A percentile compares a stretch with the other conserved stretches of the same genome.
Evolutionary conservation across 768 basidiomycete genomes (phyloP).

Genomic region (Boletus speciosus): DNA sequence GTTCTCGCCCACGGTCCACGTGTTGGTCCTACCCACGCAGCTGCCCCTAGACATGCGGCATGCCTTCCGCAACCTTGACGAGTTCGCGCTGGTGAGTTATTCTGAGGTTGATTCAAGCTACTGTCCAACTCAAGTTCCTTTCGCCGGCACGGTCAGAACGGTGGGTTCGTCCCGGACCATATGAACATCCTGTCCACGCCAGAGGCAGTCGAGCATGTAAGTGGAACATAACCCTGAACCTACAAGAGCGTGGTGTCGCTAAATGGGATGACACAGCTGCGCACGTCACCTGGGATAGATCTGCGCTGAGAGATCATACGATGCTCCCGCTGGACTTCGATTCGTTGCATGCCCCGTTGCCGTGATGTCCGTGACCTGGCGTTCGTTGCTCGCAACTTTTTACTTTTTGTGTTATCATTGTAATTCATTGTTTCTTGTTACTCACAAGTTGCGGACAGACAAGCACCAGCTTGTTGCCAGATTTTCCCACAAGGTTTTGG

Average conservation of each 20-base stretch:
- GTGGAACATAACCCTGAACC: neutral
- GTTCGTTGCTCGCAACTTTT: neutral
- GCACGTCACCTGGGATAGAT: conserved; percentile 49
- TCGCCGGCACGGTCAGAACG: conserved; percentile 37
- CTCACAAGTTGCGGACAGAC: neutral
- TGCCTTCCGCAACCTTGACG: conserved; percentile 68
- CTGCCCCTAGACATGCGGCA: conserved; percentile 68
- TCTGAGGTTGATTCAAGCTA: neutral
- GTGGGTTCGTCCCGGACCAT: conserved; percentile 59
- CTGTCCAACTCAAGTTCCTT: neutral
- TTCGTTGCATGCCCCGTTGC: conserved; percentile 19
- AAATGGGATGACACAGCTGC: conserved; percentile 41
- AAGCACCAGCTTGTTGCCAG: too few relatives aligned
- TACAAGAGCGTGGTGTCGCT: neutral
- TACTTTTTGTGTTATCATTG: neutral
- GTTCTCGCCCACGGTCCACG: conserved; percentile 71
- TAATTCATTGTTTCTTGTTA: neutral
- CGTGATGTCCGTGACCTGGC: conserved; percentile 5
- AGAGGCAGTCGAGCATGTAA: conserved; percentile 60
- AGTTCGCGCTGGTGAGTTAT: conserved; percentile 50
- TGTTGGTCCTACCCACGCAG: conserved; percentile 67
- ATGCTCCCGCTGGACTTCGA: conserved; percentile 60
- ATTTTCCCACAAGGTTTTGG: too few relatives aligned
- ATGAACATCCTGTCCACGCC: conserved; percentile 67
- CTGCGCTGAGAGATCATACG: conserved; percentile 42